Evolutionary conservation across 106 monocot species (phyloP).

Genomic region (Narthecium ossifragum): DNA sequence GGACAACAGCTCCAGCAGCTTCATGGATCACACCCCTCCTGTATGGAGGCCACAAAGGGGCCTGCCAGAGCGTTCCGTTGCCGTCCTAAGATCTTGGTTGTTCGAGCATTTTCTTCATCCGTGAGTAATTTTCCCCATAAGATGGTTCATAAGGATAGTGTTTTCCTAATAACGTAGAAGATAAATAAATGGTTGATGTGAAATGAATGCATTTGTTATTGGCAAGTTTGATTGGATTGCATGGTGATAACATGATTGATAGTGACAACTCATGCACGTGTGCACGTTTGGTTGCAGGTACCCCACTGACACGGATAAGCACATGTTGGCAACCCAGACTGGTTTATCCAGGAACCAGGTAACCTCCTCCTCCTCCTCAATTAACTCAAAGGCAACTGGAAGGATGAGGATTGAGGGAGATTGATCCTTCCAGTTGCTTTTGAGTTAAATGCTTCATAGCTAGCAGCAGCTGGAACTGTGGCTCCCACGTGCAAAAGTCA

Average conservation of each 20-base stretch:
- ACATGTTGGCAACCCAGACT: slow-evolving; percentile 57
- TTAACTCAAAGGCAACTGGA: too few relatives aligned
- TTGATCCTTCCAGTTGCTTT: too few relatives aligned
- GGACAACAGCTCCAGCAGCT: slow-evolving; percentile 23
- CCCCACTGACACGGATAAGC: slow-evolving; percentile 59
- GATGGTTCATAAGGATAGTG: too few relatives aligned
- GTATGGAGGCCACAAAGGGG: slow-evolving; percentile 68
- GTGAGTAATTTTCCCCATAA: slow-evolving; percentile 25
- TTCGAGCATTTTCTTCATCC: slow-evolving; percentile 79
- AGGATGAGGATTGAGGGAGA: too few relatives aligned
- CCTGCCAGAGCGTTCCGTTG: slow-evolving; percentile 54
- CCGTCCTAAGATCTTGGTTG: slow-evolving; percentile 55
- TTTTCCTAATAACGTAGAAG: too few relatives aligned
- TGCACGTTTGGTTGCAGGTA: slow-evolving; percentile 25
- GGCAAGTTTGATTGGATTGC: background rate
- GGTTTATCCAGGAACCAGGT: slow-evolving; percentile 57
- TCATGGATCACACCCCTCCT: slow-evolving; percentile 38
- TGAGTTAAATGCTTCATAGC: too few relatives aligned
- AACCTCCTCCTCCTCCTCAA: background rate
- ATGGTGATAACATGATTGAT: background rate
- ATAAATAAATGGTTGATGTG: too few relatives aligned
- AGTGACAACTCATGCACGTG: slow-evolving; percentile 19
- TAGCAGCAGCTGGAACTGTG: too few relatives aligned
- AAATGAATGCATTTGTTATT: too few relatives aligned
- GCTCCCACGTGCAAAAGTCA: too few relatives aligned